These are phyloP conservation scores for Trichoderma virens DNA, from an alignment of 495 filamentous ascomycete species.

Conservation along the genomic window DNA sequence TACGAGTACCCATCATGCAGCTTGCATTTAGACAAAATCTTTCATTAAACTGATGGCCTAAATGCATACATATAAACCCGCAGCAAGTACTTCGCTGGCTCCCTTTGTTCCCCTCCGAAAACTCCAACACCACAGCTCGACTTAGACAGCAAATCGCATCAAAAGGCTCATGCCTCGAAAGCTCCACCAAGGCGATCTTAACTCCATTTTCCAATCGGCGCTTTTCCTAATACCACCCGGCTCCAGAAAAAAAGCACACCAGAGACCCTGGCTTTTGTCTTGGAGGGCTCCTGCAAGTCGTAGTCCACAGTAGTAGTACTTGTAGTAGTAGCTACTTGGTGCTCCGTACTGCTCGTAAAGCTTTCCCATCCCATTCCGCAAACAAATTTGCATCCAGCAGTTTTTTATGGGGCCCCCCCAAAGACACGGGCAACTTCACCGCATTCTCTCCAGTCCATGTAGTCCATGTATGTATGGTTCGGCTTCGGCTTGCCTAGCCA, in stretches of 20 bases:
- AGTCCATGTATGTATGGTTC: neutral
- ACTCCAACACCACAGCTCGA: neutral
- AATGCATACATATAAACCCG: neutral
- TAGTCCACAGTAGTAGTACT: too few species aligned
- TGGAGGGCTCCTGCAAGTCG: neutral
- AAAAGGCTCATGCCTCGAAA: neutral
- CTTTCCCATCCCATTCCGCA: neutral
- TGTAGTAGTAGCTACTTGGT: too few species aligned
- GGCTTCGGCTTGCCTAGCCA: neutral
- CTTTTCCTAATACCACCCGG: neutral
- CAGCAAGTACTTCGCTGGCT: neutral
- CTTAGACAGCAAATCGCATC: conserved; percentile 1
- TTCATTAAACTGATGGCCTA: neutral
- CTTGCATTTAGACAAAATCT: neutral
- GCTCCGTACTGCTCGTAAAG: neutral
- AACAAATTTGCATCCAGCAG: neutral
- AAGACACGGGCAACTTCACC: neutral
- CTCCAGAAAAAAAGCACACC: neutral
- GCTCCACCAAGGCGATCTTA: conserved; percentile 6
- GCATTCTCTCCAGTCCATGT: neutral
- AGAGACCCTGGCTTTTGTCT: neutral
- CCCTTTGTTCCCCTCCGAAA: neutral
- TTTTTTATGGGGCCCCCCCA: neutral
- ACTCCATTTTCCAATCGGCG: conserved; percentile 7
- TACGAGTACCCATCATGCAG: too few species aligned